Base-by-base conservation (phyloP, 2,329 filamentous ascomycete genomes). In the Hymenoscyphus fructigenus region DNA sequence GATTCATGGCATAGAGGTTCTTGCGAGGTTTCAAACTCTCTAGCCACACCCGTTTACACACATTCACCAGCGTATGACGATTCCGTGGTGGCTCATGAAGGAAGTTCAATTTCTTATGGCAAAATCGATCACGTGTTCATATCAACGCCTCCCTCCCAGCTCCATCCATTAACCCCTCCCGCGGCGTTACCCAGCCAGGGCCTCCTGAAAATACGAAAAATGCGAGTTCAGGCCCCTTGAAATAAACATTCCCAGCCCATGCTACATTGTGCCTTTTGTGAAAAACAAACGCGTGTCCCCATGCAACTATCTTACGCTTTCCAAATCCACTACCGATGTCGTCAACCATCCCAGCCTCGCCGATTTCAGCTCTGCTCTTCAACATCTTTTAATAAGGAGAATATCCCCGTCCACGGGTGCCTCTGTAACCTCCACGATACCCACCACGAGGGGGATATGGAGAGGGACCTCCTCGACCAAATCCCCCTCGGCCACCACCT, bases 381-480 rank as follows among this genome's bases (percentile, higher is more conserved):
- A 20, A 14, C 57, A 41, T 15, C 47, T 59, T 65, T 76, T 83
- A 91, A 77, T 91, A 91, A 65, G 88, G 88, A 64, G 83, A 78
- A 76, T 81, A 90, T 67, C 87, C 88, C 72, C 88, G 83, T 63
- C 84, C 79, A 61, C 82, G 78, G 71, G 36, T 66, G 7, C 89
- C 88, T 65, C 88, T 83, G 75, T 81, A 82, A 17, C 81, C 82
- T 63, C 84, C 84, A 67, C 84, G 81, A 74, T 90, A 91, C 60
- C 86, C 88, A 65, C 86, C 62, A 10, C 62, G 56, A n/a, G 62
- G 62, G 26, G 62, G 57, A 20, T 60, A 64, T 7, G 57, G 79
- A 59, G 83, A 82, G 70, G 80, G 78, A 60, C 81, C 80, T 59
- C 83, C 82, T 70, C 80, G 78, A 61, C 81, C 81, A 65, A 76